Percentiles rank a stretch among this genome's conserved stretches.
These are phyloP conservation scores for Kwoniella shivajii DNA, from an alignment of 1,284 basidiomycete genomes.

Conservation along the genomic window DNA sequence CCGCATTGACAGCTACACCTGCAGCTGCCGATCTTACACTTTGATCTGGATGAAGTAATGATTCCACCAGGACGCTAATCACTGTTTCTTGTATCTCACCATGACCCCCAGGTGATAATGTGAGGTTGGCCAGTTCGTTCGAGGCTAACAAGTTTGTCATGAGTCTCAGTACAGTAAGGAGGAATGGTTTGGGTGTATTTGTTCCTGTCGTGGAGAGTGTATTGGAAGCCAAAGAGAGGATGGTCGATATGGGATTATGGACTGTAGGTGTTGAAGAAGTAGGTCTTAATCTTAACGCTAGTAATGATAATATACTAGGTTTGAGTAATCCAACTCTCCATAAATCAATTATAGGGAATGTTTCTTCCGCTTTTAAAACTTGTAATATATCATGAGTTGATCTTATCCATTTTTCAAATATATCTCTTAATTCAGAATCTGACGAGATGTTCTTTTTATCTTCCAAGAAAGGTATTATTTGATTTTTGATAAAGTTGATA, in stretches of 20 bases:
- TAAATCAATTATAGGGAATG: conserved; percentile 81
- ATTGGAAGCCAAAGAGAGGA: conserved; percentile 55
- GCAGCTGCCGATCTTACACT: conserved; percentile 75
- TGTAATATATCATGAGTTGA: conserved; percentile 58
- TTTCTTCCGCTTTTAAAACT: conserved; percentile 61
- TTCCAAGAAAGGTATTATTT: conserved; percentile 70
- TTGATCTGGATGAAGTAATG: conserved; percentile 68
- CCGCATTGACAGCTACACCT: conserved; percentile 75
- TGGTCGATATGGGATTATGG: conserved; percentile 61
- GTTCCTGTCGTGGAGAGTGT: conserved; percentile 20
- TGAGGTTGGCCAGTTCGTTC: conserved; percentile 59
- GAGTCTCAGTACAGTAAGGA: conserved; percentile 71
- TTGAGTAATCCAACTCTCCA: conserved; percentile 79
- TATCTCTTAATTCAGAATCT: conserved; percentile 33
- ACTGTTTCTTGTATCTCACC: conserved; percentile 44
- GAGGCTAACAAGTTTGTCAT: conserved; percentile 72
- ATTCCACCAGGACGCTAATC: conserved; percentile 64
- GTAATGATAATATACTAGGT: conserved; percentile 61
- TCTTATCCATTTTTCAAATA: conserved; percentile 56
- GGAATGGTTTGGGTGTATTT: conserved; percentile 55
- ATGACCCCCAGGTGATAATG: conserved; percentile 55
- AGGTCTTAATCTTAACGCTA: conserved; percentile 53
- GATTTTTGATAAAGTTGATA: conserved; percentile 59
- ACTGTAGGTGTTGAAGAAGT: conserved; percentile 57
- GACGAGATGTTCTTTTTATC: conserved; percentile 53